Base-by-base conservation (phyloP, 225 moss, liverwort and hornwort species). In the Physcomitrium patens region DNA sequence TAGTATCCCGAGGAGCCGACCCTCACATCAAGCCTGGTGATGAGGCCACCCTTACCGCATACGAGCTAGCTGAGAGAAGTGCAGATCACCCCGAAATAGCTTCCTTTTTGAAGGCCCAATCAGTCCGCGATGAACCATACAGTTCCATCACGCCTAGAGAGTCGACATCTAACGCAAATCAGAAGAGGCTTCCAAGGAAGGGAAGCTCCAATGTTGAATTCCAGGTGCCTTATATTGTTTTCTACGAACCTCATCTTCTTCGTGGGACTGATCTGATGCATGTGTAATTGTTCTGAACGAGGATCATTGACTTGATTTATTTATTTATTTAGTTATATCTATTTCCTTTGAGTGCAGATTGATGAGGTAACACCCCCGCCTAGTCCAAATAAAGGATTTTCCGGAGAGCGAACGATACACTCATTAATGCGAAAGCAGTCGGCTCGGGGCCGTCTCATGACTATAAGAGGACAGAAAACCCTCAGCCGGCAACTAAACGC, bases 1-100 rank as follows among this genome's bases (percentile, higher is more conserved):
- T 97, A 45, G 67, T 97, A 27, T 78, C 77, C 2, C 75, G 70
- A 63, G 93, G 94, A 53, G 94, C 91, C 13, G 77, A 94, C 76
- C 78, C 86, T 37, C 81, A 79, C 46, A 77, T 72, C 67, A 72
- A 54, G 53, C 67, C 79, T 26, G 54, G 74, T 67, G 89, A 94
- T 37, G 72, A 76, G 7, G 81, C 76, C 46, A 87, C 82, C 28
- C 73, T 85, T 31, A 87, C 86, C 56, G 81, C 94, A 3, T 75
- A 83, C 59, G 86, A 89, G 43, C 73, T 97, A 60, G 97, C 97
- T 16, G 80, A 71, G 16, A 60, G 71, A 28, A 65, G 56, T 28
- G 72, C 12, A 13, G 60, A 7, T 10, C 17, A 48, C 60, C 10
- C 61, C 20, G 80, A 76, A 49, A 65, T 86, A 43, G 15, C 47